These are phyloP conservation scores for Avena sativa DNA, from an alignment of 176 grass and related monocot species.

Conservation along the genomic window DNA sequence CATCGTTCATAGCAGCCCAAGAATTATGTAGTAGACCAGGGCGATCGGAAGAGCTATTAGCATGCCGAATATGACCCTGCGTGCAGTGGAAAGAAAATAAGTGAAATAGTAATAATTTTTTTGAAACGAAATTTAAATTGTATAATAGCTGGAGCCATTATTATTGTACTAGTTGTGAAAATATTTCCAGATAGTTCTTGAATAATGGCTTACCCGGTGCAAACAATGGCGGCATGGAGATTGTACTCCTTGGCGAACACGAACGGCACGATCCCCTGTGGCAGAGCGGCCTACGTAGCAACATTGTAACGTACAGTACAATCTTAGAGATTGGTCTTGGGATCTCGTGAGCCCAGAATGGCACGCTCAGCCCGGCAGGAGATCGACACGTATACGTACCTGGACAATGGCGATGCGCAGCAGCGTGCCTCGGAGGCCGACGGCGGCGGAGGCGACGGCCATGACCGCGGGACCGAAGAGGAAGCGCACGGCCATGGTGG, in stretches of 20 bases:
- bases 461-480: slow-evolving; percentile 69
- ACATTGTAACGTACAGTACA: background rate
- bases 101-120: too few species aligned
- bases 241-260: slow-evolving; percentile 95
- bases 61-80: slow-evolving; percentile 97
- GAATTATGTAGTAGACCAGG: slow-evolving; percentile 79
- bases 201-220: slow-evolving; percentile 60
- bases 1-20: slow-evolving; percentile 60
- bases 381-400: slow-evolving; percentile 38
- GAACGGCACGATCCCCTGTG: slow-evolving; percentile 90
- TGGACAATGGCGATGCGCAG: slow-evolving; percentile 90
- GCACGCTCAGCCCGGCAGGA: background rate
- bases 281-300: slow-evolving; percentile 70
- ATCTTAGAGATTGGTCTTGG: background rate
- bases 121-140: background rate
- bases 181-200: too few species aligned
- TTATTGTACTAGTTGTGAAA: too few species aligned
- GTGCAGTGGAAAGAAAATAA: slow-evolving; percentile 23
- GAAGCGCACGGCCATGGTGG: slow-evolving; percentile 79
- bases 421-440: slow-evolving; percentile 64
- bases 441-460: slow-evolving; percentile 65
- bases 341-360: background rate
- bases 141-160: background rate
- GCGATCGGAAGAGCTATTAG: slow-evolving; percentile 80
- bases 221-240: slow-evolving; percentile 72